Percentiles rank a stretch among this genome's conserved stretches.
phyloP scores from a whole-genome alignment of 345 rosid species.

The Aegle marmelos region DNA sequence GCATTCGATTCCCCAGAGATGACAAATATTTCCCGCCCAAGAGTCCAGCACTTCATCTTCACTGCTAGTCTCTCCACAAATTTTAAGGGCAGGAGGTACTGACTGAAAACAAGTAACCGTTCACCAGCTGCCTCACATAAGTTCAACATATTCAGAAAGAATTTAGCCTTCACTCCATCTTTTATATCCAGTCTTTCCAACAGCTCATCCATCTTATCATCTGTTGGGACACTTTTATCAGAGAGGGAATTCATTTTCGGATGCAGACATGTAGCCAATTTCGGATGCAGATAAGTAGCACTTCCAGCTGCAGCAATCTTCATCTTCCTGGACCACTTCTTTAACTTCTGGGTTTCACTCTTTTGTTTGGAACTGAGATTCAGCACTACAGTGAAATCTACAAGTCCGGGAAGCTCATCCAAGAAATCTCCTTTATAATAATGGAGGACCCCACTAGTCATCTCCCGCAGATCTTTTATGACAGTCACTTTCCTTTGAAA shows the following conservation, averaged over 20 bases:
- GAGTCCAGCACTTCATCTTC: slow-evolving; percentile 56
- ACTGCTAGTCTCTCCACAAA: slow-evolving; percentile 55
- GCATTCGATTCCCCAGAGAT: slow-evolving; percentile 73
- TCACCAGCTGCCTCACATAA: slow-evolving; percentile 67
- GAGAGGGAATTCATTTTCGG: slow-evolving; percentile 43
- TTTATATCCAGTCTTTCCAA: slow-evolving; percentile 42
- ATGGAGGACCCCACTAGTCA: slow-evolving; percentile 78
- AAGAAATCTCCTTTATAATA: slow-evolving; percentile 87
- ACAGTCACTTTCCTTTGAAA: slow-evolving; percentile 54
- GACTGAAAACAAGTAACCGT: slow-evolving; percentile 82
- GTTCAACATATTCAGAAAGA: slow-evolving; percentile 62
- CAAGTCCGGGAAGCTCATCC: slow-evolving; percentile 83
- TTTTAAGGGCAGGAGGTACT: slow-evolving; percentile 68
- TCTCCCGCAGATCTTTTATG: slow-evolving; percentile 77
- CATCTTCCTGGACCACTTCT: slow-evolving; percentile 45
- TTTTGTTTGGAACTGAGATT: slow-evolving; percentile 59
- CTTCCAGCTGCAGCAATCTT: slow-evolving; percentile 64
- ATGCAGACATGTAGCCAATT: slow-evolving; percentile 55
- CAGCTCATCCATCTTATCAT: slow-evolving; percentile 56
- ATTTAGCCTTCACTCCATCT: slow-evolving; percentile 81
- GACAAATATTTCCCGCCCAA: slow-evolving; percentile 60
- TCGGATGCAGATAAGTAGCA: slow-evolving; percentile 70
- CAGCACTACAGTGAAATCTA: slow-evolving; percentile 75
- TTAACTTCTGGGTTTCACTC: slow-evolving; percentile 44
- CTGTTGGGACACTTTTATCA: slow-evolving; percentile 33